phyloP scores from a whole-genome alignment of 768 basidiomycete species.

The Gymnopilus dilepis region DNA sequence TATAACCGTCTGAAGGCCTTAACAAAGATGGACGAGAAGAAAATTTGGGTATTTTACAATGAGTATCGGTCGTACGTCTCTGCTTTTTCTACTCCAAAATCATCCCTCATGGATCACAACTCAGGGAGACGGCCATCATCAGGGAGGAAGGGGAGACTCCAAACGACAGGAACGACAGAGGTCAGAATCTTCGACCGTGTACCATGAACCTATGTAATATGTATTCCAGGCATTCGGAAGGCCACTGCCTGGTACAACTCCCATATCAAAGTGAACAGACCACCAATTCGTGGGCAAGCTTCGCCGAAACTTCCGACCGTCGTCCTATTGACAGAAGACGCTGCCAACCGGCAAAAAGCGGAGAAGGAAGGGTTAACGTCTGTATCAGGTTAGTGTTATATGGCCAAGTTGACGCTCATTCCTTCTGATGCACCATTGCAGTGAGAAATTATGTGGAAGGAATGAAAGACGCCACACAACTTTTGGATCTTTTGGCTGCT shows the following conservation, averaged over 20 bases:
- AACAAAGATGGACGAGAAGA: conserved; percentile 83
- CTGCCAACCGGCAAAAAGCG: conserved; percentile 80
- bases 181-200: too few relatives aligned
- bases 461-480: conserved; percentile 62
- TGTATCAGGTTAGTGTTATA: conserved; percentile 57
- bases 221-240: conserved; percentile 72
- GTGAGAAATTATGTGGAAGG: conserved; percentile 85
- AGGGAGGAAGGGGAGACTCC: conserved; percentile 81
- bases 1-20: conserved; percentile 92
- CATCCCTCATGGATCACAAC: background rate
- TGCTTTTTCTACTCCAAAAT: background rate
- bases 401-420: background rate
- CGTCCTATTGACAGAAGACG: conserved; percentile 90
- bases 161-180: conserved; percentile 95
- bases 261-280: conserved; percentile 64
- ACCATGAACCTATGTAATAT: too few relatives aligned
- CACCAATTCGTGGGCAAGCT: conserved; percentile 55
- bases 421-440: conserved; percentile 29
- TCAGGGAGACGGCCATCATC: conserved; percentile 80
- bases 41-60: conserved; percentile 86
- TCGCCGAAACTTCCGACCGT: conserved; percentile 57
- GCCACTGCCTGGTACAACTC: conserved; percentile 86
- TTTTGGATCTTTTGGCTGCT: conserved; percentile 84
- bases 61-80: conserved; percentile 77
- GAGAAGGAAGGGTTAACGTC: conserved; percentile 63